Evolutionary conservation across 1,284 basidiomycete species (phyloP), one percentile per base, ranked within the genome.

Genomic region (Paramarasmius palmivorus): DNA sequence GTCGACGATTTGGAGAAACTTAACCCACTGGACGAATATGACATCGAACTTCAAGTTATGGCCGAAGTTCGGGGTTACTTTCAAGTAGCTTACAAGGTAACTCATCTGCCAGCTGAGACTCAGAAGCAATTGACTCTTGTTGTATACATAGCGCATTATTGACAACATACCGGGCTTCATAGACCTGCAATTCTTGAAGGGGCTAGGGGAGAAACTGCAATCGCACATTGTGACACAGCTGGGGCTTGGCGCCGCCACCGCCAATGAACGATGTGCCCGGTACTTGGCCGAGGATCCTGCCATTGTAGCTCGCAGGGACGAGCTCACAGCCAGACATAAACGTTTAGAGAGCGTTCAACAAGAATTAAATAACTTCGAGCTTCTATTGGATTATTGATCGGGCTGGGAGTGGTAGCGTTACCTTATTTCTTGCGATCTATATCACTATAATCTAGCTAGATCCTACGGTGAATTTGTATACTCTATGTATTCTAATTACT

Each of bases 11-110:
- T 79, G 0, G 64, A 61, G 15, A 70, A 67, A 55, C 65, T 78
- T 12, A 60, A 61, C 35, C 59, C 65, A 2, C 53, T 65, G 1
- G 75, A 76, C 54, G 53, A 63, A 52, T 76, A 67, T 54, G 73
- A 76, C 56, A 65, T 68, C 20, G 76, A 76, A 56, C 56, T 80
- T 25, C 60, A 66, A 29, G 66, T 76, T 26, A 75, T 76, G 72
- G 75, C 76, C 4, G 73, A 78, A 54, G 74, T 75, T 3, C 57
- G 72, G 4, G 75, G 73, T 4, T 78, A 77, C 62, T 78, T 75
- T 61, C 70, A 73, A 49, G 70, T 75, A 5, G 59, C 71, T 8
- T 71, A 73, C 57, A 74, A 74, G 68, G 74, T 73, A 37, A 22
- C 61, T 61, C 23, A n/a, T 5, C 25, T 39, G 45, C 37, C 49